Evolutionary conservation across 2,329 filamentous ascomycete genomes (phyloP), one percentile per base, ranked within the genome.

Genomic region (Apiospora marii): DNA sequence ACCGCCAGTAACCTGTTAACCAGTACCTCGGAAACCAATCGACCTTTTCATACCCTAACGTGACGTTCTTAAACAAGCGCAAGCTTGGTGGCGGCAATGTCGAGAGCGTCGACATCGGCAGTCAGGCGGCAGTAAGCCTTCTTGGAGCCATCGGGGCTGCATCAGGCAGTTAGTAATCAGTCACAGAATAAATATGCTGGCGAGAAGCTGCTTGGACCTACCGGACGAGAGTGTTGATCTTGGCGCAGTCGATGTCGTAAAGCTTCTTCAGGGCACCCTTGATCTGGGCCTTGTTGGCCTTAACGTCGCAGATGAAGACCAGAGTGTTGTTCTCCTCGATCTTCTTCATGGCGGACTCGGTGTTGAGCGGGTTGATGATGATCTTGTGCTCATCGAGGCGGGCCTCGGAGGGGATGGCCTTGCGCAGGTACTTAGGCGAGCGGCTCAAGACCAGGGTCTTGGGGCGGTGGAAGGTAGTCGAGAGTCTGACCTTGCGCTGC

Each of bases 311-410:
- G 81, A 98, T 97, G 91, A 98, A 98, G 84, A 97, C 94, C 70
- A 99, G 92, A 79, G 96, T 99, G 92, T 99, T 99, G 92, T 99
- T 95, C 93, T 99, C 96, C 91, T 99, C 96, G 81, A 99, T 98
- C 93, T 98, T 98, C 94, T 99, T 99, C 96, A 99, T 98, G 83
- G 97, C 96, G 83, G 93, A 96, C 93, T 99, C 96, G 75, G 96
- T 99, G 93, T 99, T 99, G 84, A 99, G 91, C 79, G 96, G 96
- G 92, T 98, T 94, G 84, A 98, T 90, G 86, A 99, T 93, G 85
- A 98, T 90, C 92, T 97, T 98, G 91, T 95, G 94, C 88, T 96
- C 94, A 88, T 99, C 96, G 82, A 99, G 94, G 81, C 95, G 93
- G 80, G 95, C 93, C 84, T 91, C 90, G 85, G 96, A 93, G 82